Percentiles rank a stretch among this genome's conserved stretches.
Evolutionary conservation across 495 filamentous ascomycete species (phyloP).

Genomic region (Arthonia radiata): DNA sequence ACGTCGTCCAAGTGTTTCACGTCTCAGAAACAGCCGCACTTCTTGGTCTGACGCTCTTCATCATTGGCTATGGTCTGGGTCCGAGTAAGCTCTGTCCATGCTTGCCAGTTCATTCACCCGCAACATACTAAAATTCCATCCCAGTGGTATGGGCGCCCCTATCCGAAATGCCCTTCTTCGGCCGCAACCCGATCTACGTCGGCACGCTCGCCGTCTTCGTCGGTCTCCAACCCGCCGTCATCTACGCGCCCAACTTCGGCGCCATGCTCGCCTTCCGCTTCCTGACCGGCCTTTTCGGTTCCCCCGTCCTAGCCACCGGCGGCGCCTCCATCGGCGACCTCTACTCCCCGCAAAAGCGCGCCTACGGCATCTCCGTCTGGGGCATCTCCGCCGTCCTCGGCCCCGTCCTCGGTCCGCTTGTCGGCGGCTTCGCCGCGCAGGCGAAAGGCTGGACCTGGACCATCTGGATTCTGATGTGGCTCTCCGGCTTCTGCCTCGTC

Average conservation of each 20-base stretch:
- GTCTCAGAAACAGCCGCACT: slow-evolving; percentile 11
- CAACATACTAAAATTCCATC: too few relatives aligned
- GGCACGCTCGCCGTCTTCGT: slow-evolving; percentile 22
- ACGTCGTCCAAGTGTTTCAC: slow-evolving; percentile 9
- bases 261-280: slow-evolving; percentile 26
- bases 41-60: slow-evolving; percentile 15
- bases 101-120: background rate
- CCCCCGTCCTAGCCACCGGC: slow-evolving; percentile 26
- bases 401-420: slow-evolving; percentile 19
- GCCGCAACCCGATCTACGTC: slow-evolving; percentile 22
- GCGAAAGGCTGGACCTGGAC: slow-evolving; percentile 21
- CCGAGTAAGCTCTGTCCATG: slow-evolving; percentile 10
- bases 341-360: slow-evolving; percentile 25
- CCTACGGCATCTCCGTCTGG: slow-evolving; percentile 29
- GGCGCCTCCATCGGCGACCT: slow-evolving; percentile 30
- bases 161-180: slow-evolving; percentile 16
- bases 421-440: slow-evolving; percentile 20
- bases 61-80: slow-evolving; percentile 15
- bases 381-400: slow-evolving; percentile 19
- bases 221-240: slow-evolving; percentile 22
- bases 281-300: slow-evolving; percentile 29
- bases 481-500: slow-evolving; percentile 20
- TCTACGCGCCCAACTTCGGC: slow-evolving; percentile 21
- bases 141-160: too few relatives aligned
- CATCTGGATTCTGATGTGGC: slow-evolving; percentile 26